Evolutionary conservation across 1,139 yeast species (phyloP), one percentile per base, ranked within the genome.

Genomic region (Blastobotrys illinoisensis): DNA sequence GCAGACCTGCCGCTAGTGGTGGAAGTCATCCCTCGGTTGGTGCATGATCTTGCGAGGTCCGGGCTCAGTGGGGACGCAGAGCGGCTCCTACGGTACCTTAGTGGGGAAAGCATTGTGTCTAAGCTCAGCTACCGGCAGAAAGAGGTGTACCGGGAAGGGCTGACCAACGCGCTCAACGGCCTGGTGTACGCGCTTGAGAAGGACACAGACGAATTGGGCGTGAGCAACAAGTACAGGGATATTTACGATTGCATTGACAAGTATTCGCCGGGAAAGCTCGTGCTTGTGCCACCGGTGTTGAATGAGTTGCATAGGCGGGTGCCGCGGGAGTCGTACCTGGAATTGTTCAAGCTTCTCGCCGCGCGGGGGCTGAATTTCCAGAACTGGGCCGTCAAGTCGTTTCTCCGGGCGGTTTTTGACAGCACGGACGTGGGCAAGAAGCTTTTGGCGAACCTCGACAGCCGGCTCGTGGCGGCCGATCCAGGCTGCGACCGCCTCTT

Each of bases 401-500:
- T 54, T 28, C 49, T 59, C 51, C 56, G 58, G 47, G 46, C 53
- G 1, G 50, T 63, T 7, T 53, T 51, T 28, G 49, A 53, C 20
- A 56, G 60, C 18, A 55, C 64, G 0, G 66, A 64, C 44, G 53
- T 55, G 13, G 67, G 61, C 23, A 55, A 52, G 19, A 52, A 57
- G 18, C 51, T 64, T 24, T 49, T 64, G 4, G 16, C 53, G 14
- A 59, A 58, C 50, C 58, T 63, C 6, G 65, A 63, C 47, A 54
- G 49, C 32, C 51, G 60, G 19, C 16, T 32, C 49, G 11, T 56
- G 52, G 21, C 50, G 46, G 24, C 48, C 56, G 23, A 48, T 18
- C 43, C 46, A 19, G 9, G 40, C 32, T 16, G 49, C 49, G 47
- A 49, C n/a, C 50, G 53, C 46, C 44, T 56, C 9, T 58, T 62